Conservation (phyloP, 2,329 filamentous ascomycete genomes). For the Alternaria tenuissima region DNA sequence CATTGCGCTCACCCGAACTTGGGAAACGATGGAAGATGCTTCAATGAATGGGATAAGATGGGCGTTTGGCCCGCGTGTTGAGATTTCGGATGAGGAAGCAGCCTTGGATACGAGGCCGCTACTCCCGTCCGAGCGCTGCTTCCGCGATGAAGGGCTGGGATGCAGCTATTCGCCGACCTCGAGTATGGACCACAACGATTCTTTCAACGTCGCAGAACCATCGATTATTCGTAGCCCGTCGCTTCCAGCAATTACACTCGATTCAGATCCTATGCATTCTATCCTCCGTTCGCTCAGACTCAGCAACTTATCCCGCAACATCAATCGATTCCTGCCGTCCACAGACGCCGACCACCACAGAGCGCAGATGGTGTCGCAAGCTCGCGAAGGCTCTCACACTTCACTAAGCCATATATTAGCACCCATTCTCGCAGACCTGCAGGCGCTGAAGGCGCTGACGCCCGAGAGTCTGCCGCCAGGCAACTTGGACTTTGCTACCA, state of each 20-base stretch:
- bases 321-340: not conserved
- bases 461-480: constrained; percentile 16
- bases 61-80: constrained; percentile 4
- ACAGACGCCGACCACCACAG: not conserved
- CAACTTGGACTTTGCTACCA: constrained; percentile 12
- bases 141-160: not conserved
- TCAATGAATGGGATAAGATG: constrained; percentile 2
- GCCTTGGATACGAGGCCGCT: not conserved
- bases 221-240: constrained; percentile 3
- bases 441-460: constrained; percentile 19
- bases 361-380: not conserved
- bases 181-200: not conserved
- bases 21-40: constrained; percentile 8
- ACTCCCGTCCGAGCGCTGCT: not conserved
- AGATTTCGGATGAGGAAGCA: constrained; percentile 3
- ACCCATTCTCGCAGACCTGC: constrained; percentile 15
- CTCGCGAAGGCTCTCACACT: not conserved
- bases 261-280: not conserved
- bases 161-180: not conserved
- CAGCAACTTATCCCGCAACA: not conserved
- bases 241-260: not conserved
- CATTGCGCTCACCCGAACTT: not conserved
- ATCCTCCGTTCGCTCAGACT: not conserved
- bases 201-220: not conserved
- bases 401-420: constrained; percentile 11